These are phyloP conservation scores for Dictyophora rubrovolvata DNA, from an alignment of 768 basidiomycete species.

Conservation along the genomic window DNA sequence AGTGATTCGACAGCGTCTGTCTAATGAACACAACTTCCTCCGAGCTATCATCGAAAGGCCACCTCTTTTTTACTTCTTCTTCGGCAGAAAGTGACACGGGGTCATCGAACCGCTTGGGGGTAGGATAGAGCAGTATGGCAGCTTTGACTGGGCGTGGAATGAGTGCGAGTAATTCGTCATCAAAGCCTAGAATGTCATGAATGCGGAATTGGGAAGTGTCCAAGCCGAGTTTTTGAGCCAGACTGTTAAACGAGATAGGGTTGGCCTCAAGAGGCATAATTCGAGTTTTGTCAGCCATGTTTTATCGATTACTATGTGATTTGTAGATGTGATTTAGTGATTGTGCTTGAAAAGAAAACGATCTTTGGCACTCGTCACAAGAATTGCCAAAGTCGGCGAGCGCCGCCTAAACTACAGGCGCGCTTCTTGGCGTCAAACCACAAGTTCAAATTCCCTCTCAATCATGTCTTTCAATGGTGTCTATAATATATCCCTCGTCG, in stretches of 20 bases:
- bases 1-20: not conserved
- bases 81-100: not conserved
- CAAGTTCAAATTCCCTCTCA: too few species aligned
- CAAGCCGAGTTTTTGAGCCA: not conserved
- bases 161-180: slow-evolving; percentile 6
- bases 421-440: too few species aligned
- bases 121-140: slow-evolving; percentile 1
- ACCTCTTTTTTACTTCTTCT: not conserved
- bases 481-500: too few species aligned
- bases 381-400: too few species aligned
- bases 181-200: slow-evolving; percentile 6
- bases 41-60: not conserved
- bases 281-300: not conserved
- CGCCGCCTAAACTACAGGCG: too few species aligned
- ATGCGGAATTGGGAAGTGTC: not conserved
- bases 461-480: too few species aligned
- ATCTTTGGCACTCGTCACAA: too few species aligned
- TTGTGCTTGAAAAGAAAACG: too few species aligned
- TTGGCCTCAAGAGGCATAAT: slow-evolving; percentile 1
- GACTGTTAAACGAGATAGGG: not conserved
- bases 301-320: not conserved
- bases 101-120: not conserved
- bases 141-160: slow-evolving; percentile 1
- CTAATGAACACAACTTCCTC: not conserved
- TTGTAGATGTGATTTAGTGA: too few species aligned